Evolutionary conservation across 495 filamentous ascomycete genomes (phyloP), one percentile per base, ranked within the genome.

Genomic region (Neurospora sp.): DNA sequence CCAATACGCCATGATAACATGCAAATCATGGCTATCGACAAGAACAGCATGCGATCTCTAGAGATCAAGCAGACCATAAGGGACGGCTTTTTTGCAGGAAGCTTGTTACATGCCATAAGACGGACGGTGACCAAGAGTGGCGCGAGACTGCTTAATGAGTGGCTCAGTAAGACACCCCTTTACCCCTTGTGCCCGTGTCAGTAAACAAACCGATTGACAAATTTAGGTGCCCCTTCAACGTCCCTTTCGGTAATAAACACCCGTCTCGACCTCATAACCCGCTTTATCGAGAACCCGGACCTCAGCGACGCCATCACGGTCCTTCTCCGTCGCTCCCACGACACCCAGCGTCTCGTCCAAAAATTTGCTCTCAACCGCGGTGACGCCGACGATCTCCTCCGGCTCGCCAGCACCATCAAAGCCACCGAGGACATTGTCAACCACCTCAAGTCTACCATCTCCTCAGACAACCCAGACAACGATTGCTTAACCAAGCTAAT

Each of bases 321-420:
- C 27, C 82, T 94, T n/a, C 84, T 98, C 8, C 89, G 90, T 75
- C 87, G 88, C 41, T 94, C 89, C 74, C 90, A 93, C 73, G 96
- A 99, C 79, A 92, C 93, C 8, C 91, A 96, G 73, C 91, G 96
- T 7, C 86, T 98, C 42, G 89, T 97, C 1, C 95, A 98, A 78
- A 97, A 94, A 74, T 97, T 99, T 75, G 91, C 95, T 3, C 84
- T 98, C 9, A 94, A 94, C 18, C 88, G 92, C 69, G 96, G 95
- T n/a, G 93, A 97, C 75, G 85, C 95, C n/a, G 95, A 98, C 80
- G 96, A 98, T 78, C 84, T 99, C 35, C 84, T 98, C 20, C 89
- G 88, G 27, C 85, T 99, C 14, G 92, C 92, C 4, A 89, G 87
- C 70, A 96, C 96, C 0, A 92, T 98, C 72, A 84, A 90, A 71